Conservation (phyloP, 2,329 filamentous ascomycete species). For the Aspergillus niger region DNA sequence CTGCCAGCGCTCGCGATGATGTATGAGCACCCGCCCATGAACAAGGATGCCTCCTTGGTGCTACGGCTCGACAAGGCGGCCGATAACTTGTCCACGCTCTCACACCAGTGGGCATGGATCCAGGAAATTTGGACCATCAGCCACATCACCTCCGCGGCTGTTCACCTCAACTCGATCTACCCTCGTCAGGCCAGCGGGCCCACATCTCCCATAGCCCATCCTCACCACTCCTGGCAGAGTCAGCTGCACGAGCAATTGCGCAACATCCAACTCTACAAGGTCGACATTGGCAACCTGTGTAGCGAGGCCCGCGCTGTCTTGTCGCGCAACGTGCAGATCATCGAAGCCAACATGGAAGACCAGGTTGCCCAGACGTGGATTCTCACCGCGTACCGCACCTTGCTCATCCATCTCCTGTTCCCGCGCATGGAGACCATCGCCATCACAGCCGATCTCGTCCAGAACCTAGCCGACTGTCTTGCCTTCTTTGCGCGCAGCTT, state of each 20-base stretch:
- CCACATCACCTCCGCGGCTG: not conserved
- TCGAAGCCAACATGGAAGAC: conserved; percentile 1
- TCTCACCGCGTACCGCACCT: not conserved
- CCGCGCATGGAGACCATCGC: not conserved
- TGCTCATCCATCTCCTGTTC: not conserved
- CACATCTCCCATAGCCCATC: not conserved
- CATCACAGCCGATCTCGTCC: not conserved
- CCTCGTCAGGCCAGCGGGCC: not conserved
- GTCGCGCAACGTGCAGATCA: not conserved
- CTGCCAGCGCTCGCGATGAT: not conserved
- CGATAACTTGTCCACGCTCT: not conserved
- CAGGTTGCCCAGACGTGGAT: not conserved
- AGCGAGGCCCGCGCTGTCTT: not conserved
- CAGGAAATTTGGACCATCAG: conserved; percentile 3
- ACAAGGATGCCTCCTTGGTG: not conserved
- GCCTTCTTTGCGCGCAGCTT: not conserved
- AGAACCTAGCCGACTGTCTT: not conserved
- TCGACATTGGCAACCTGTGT: not conserved
- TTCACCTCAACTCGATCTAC: not conserved
- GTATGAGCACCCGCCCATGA: conserved; percentile 1
- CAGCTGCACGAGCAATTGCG: not conserved
- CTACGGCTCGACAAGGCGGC: not conserved
- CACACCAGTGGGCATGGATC: not conserved
- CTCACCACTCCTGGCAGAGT: not conserved
- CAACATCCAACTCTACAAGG: conserved; percentile 1